Conservation (phyloP, 192 early-diverging fungal species). For the Podila epicladia region DNA sequence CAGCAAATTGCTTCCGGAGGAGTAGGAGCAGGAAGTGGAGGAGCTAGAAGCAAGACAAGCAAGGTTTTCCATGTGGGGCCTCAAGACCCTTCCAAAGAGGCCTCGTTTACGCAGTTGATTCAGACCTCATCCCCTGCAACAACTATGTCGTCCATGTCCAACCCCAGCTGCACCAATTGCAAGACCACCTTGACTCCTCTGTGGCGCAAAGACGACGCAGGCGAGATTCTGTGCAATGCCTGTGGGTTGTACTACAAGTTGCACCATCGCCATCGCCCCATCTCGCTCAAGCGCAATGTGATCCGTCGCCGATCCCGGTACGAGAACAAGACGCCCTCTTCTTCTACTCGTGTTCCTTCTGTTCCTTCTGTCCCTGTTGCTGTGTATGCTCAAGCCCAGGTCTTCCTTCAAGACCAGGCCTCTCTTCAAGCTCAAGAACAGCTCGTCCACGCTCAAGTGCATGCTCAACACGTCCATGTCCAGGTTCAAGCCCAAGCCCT, state of each 20-base stretch:
- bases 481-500: neutral
- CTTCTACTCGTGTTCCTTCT: neutral
- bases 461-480: neutral
- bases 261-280: conserved; percentile 60
- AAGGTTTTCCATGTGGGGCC: neutral
- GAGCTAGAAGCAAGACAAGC: conserved; percentile 10
- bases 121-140: neutral
- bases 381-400: too few relatives aligned
- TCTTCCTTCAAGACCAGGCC: too few relatives aligned
- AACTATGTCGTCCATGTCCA: conserved; percentile 61
- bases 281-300: conserved; percentile 63
- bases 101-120: neutral
- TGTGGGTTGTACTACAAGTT: conserved; percentile 69
- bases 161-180: conserved; percentile 74
- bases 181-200: conserved; percentile 88
- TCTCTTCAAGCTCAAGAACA: conserved; percentile 3
- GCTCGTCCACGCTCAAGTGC: neutral
- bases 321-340: conserved; percentile 44
- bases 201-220: conserved; percentile 83
- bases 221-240: conserved; percentile 56
- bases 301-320: conserved; percentile 62
- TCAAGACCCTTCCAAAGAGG: too few relatives aligned
- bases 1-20: conserved; percentile 14
- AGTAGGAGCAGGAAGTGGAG: neutral
- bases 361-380: too few relatives aligned